Percentiles rank a stretch among this genome's conserved stretches.
These are phyloP conservation scores for Cordyceps cicadae DNA, from an alignment of 2,329 filamentous ascomycete genomes.

Conservation along the genomic window DNA sequence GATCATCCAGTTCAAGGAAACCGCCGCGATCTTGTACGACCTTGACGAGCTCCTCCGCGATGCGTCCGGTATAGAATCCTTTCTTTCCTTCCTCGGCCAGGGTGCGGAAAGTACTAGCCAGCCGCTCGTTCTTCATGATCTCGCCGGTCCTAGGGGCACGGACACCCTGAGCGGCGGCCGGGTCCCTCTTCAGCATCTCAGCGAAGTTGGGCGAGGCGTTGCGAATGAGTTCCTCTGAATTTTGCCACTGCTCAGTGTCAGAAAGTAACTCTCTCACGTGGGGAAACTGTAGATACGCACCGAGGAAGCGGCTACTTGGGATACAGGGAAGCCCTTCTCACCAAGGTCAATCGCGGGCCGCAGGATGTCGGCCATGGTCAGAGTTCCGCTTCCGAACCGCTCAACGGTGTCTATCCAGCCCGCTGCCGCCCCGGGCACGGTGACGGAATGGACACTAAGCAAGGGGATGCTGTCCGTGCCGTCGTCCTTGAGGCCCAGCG, in stretches of 20 bases:
- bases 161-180: conserved; percentile 57
- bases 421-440: conserved; percentile 81
- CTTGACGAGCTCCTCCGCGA: conserved; percentile 74
- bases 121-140: conserved; percentile 74
- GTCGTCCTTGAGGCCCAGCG: conserved; percentile 50
- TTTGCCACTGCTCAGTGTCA: conserved; percentile 54
- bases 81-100: conserved; percentile 75
- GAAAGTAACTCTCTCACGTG: too few relatives aligned
- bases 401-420: conserved; percentile 89
- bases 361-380: conserved; percentile 64
- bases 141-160: conserved; percentile 74
- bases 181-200: conserved; percentile 80
- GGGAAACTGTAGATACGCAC: not conserved
- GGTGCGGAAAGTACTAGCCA: conserved; percentile 73
- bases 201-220: conserved; percentile 73
- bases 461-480: conserved; percentile 60
- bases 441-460: conserved; percentile 69
- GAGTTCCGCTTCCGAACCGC: conserved; percentile 85
- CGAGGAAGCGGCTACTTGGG: conserved; percentile 57
- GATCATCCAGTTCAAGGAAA: conserved; percentile 67
- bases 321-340: conserved; percentile 84
- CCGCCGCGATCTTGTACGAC: conserved; percentile 71
- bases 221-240: conserved; percentile 54
- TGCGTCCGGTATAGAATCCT: conserved; percentile 81
- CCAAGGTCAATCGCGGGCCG: conserved; percentile 76